Base-by-base conservation (phyloP, 1,139 yeast genomes). In the Yamadazyma aaseri region DNA sequence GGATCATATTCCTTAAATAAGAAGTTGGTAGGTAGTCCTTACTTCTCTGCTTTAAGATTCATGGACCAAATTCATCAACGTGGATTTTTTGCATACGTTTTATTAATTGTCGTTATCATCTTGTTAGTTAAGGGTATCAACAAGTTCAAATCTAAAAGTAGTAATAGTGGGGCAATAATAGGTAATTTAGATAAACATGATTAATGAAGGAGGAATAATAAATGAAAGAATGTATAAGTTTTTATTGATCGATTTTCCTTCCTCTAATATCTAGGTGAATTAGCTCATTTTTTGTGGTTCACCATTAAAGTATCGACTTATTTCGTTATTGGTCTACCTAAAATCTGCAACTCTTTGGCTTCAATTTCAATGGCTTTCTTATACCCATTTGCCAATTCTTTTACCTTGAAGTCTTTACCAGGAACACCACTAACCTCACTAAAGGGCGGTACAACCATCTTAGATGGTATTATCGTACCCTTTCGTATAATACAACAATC, bases 391-490 rank as follows among this genome's bases (percentile, higher is more conserved):
- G 60, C 62, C 38, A 75, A 53, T n/a, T 55, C 50, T 17, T 36
- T 47, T 3, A 71, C 46, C n/a, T 12, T 26, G 29, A 64, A 65
- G 28, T 55, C 49, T 6, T 38, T 38, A 0, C 70, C 69, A 3
- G 71, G 68, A 6, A 44, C 44, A 0, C 73, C 73, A 45, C 59
- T 50, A 4, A 80, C 84, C 26, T 67, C 57, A 33, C 81, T 70
- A 43, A 65, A 78, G 0, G 89, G 83, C 2, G 87, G 82, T 7
- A 83, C 64, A 22, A 78, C 79, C 41, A 66, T 58, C 39, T 67
- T 65, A 1, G 77, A 71, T 0, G 90, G 86, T 2, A 84, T 51
- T 4, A 55, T 58, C 0, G 81, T 61, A 13, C 68, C 68, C 22
- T 64, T 61, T 12, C 68, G 67, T 2, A 84, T 61, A 8, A 76